phyloP scores from a whole-genome alignment of 2,329 filamentous ascomycete genomes.

The Paecilomyces niveus region DNA sequence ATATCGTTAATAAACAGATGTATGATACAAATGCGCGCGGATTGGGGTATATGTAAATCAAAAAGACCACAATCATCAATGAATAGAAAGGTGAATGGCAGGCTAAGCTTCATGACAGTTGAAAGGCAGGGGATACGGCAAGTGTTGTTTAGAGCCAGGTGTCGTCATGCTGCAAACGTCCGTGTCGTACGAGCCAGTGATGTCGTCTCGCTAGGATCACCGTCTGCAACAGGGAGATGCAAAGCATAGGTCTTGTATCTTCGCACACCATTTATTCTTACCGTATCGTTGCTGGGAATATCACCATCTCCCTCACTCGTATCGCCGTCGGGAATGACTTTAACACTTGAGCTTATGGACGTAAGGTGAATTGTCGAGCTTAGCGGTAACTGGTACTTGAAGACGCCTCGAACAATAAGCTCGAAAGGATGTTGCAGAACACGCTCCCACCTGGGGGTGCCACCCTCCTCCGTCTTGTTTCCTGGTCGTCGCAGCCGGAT shows the following conservation, averaged over 20 bases:
- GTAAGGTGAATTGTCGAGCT: conserved; percentile 49
- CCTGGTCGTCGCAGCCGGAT: conserved; percentile 76
- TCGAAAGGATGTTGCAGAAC: conserved; percentile 91
- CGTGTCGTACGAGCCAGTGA: neutral
- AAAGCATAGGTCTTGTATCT: neutral
- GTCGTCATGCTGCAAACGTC: neutral
- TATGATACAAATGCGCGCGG: neutral
- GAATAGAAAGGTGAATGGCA: neutral
- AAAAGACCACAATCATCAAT: neutral
- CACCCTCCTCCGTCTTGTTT: conserved; percentile 76
- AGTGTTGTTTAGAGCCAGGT: too few species aligned
- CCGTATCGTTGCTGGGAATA: conserved; percentile 21
- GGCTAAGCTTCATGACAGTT: neutral
- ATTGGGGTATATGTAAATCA: neutral
- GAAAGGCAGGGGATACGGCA: neutral
- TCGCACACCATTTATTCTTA: conserved; percentile 9
- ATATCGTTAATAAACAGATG: neutral
- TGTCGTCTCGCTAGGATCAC: neutral
- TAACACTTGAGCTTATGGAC: conserved; percentile 36
- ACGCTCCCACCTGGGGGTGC: conserved; percentile 79
- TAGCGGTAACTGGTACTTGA: conserved; percentile 69
- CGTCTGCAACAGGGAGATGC: neutral
- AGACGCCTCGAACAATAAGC: conserved; percentile 79
- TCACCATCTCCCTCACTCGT: conserved; percentile 12
- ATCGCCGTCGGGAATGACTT: conserved; percentile 28